These are phyloP conservation scores for Posidonia australis DNA, from an alignment of 106 monocot genomes.

Conservation along the genomic window DNA sequence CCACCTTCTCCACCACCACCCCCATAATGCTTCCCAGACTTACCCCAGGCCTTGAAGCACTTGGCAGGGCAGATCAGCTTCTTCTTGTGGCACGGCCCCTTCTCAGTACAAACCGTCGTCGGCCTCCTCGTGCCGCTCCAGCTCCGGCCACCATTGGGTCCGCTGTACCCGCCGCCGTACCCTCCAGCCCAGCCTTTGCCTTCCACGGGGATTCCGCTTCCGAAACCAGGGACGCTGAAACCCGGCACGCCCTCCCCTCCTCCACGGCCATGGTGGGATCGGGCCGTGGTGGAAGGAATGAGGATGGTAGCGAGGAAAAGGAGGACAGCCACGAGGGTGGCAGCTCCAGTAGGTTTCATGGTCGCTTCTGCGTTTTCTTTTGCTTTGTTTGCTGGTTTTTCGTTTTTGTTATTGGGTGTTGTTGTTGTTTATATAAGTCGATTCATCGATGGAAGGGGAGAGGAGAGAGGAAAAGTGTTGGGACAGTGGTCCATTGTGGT, in stretches of 20 bases:
- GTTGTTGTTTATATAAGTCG: too few species aligned
- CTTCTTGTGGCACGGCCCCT: conserved; percentile 64
- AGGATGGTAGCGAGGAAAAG: neutral
- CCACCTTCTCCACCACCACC: conserved; percentile 71
- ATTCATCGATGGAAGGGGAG: too few species aligned
- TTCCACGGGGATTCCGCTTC: conserved; percentile 20
- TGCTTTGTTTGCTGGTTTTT: neutral
- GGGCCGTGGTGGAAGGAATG: conserved; percentile 1
- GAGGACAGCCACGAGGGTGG: neutral
- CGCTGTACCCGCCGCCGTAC: conserved; percentile 44
- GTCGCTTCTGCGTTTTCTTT: neutral
- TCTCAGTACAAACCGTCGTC: conserved; percentile 40
- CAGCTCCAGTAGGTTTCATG: neutral
- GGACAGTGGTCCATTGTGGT: too few species aligned
- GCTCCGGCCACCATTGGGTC: conserved; percentile 35
- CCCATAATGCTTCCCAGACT: conserved; percentile 46
- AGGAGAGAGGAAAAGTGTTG: too few species aligned
- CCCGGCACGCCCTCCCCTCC: neutral
- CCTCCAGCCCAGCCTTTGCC: conserved; percentile 41
- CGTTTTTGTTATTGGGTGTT: neutral
- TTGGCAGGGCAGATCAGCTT: conserved; percentile 60
- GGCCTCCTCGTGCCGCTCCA: conserved; percentile 27
- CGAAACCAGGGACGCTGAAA: conserved; percentile 4
- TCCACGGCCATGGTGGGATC: neutral
- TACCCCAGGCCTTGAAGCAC: conserved; percentile 65